These are phyloP conservation scores for Manihot esculenta DNA, from an alignment of 441 rosid species.

Conservation along the genomic window DNA sequence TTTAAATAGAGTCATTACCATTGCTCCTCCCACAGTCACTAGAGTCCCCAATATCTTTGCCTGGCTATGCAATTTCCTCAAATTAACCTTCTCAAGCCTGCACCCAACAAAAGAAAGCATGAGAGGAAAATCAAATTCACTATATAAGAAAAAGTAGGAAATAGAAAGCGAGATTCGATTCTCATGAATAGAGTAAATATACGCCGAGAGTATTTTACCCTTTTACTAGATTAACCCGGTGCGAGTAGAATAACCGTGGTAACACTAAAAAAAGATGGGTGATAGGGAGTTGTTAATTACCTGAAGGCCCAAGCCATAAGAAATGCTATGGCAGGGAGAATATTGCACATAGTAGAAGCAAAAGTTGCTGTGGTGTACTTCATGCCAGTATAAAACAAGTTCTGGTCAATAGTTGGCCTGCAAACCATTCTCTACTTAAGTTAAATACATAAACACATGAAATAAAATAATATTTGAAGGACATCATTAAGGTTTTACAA, in stretches of 20 bases:
- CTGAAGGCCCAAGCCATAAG: constrained; percentile 69
- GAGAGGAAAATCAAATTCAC: background rate
- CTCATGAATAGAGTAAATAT: no score
- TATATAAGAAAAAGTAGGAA: no score
- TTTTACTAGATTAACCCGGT: no score
- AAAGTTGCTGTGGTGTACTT: constrained; percentile 85
- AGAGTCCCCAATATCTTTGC: constrained; percentile 71
- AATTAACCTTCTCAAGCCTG: constrained; percentile 78
- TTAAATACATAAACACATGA: no score
- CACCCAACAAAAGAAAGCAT: background rate
- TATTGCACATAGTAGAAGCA: constrained; percentile 73
- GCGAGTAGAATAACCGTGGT: no score
- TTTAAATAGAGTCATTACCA: constrained; percentile 75
- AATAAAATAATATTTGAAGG: no score
- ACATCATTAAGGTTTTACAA: background rate
- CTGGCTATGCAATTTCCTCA: constrained; percentile 52
- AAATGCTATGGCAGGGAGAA: constrained; percentile 85
- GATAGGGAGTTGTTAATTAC: constrained; percentile 17
- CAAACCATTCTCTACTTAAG: background rate
- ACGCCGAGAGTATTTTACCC: no score
- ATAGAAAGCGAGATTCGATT: no score
- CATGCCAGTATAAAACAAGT: constrained; percentile 76
- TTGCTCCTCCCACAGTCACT: constrained; percentile 86
- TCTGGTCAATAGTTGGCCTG: constrained; percentile 92
- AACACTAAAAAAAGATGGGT: no score